Evolutionary conservation across 78 protist species (phyloP).

Genomic region (Dictyostelium brefeldianum): DNA sequence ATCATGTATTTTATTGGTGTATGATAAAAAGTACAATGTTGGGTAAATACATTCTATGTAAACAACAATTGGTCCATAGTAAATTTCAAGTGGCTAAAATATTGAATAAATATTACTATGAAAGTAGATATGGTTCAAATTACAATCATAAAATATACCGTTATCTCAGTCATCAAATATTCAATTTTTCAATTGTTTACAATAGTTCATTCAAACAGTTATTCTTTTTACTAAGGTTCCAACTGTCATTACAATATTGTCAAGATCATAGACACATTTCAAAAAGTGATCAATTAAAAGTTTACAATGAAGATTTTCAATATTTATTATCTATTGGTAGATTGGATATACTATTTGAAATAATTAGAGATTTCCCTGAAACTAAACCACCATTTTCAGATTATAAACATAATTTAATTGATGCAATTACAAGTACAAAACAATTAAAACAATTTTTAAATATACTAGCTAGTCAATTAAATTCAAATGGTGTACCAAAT

Average conservation of each 20-base stretch:
- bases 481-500: no score
- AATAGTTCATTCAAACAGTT: background rate
- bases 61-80: background rate
- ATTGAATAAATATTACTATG: constrained; percentile 2
- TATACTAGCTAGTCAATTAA: no score
- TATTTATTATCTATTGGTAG: background rate
- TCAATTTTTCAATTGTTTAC: background rate
- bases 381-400: background rate
- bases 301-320: constrained; percentile 15
- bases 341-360: constrained; percentile 10
- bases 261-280: background rate
- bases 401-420: background rate
- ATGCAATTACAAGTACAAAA: background rate
- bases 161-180: background rate
- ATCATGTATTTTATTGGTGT: constrained; percentile 15
- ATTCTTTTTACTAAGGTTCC: constrained; percentile 13
- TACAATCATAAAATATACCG: constrained; percentile 5
- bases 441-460: background rate
- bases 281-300: background rate
- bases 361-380: constrained; percentile 3
- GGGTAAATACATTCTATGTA: background rate
- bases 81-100: background rate
- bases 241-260: background rate
- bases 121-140: background rate
- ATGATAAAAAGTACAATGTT: background rate